A percentile compares a stretch with the other conserved stretches of the same genome.
Conservation (phyloP, 768 basidiomycete genomes). For the Cytidiella melzeri region DNA sequence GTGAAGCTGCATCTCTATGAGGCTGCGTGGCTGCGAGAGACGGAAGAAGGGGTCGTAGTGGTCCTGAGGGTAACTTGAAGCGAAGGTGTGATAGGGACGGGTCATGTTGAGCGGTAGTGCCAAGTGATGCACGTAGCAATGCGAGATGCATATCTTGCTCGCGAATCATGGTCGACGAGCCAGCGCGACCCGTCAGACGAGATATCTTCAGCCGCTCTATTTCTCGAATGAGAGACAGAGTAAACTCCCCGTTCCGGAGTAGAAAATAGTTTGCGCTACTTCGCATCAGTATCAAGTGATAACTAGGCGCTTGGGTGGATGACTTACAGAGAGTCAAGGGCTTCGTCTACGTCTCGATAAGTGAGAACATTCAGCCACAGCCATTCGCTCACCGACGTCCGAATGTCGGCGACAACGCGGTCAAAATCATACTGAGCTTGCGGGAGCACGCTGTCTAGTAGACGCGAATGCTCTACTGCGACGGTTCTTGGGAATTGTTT, state of each 20-base stretch:
- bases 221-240: constrained; percentile 77
- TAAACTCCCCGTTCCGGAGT: constrained; percentile 83
- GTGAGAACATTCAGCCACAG: constrained; percentile 88
- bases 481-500: constrained; percentile 67
- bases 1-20: constrained; percentile 32
- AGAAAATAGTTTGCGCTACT: constrained; percentile 82
- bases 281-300: constrained; percentile 8
- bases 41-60: constrained; percentile 75
- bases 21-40: constrained; percentile 40
- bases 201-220: constrained; percentile 79
- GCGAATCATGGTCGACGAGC: constrained; percentile 68
- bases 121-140: constrained; percentile 79
- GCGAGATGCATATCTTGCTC: constrained; percentile 89
- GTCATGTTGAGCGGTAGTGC: constrained; percentile 85
- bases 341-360: constrained; percentile 72
- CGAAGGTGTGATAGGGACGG: constrained; percentile 65
- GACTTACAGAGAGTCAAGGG: constrained; percentile 78
- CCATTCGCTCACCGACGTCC: constrained; percentile 88
- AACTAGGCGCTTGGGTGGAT: neutral
- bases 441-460: constrained; percentile 63
- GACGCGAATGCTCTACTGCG: constrained; percentile 55
- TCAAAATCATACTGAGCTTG: constrained; percentile 78
- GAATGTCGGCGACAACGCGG: constrained; percentile 62
- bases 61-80: constrained; percentile 76
- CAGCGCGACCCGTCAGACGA: constrained; percentile 63